These are phyloP conservation scores for Paragyromitra xinjiangensis DNA, from an alignment of 495 filamentous ascomycete genomes.

Conservation along the genomic window DNA sequence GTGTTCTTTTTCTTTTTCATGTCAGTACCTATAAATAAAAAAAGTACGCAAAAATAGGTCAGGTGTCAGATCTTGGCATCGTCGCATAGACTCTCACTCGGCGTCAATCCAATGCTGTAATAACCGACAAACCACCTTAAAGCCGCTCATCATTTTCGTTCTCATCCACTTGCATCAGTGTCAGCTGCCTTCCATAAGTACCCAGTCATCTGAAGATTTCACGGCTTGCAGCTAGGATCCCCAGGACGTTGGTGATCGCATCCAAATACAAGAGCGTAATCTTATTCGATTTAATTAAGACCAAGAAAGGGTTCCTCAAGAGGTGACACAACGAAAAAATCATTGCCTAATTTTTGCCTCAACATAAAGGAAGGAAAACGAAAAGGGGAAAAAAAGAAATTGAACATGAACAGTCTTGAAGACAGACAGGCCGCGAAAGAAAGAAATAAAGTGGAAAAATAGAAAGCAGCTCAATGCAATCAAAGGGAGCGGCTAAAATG, in stretches of 20 bases:
- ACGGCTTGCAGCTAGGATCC: not conserved
- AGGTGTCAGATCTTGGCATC: not conserved
- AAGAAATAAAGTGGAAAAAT: conserved; percentile 13
- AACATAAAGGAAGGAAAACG: not conserved
- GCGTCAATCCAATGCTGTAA: not conserved
- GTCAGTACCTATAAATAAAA: conserved; percentile 31
- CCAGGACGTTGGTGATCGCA: not conserved
- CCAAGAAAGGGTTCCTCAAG: not conserved
- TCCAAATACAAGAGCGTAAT: not conserved
- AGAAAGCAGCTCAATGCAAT: conserved; percentile 10
- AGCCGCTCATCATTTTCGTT: not conserved
- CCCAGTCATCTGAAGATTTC: not conserved
- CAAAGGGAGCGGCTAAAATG: not conserved
- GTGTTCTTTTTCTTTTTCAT: conserved; percentile 13
- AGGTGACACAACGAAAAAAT: not conserved
- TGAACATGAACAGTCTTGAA: conserved; percentile 19
- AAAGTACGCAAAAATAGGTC: conserved; percentile 5
- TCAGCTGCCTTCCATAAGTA: not conserved
- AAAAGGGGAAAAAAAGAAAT: conserved; percentile 5
- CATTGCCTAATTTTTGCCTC: conserved; percentile 12
- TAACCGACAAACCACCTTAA: not conserved
- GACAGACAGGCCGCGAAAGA: conserved; percentile 18
- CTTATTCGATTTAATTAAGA: conserved; percentile 11
- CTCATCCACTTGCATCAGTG: not conserved
- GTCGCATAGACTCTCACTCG: conserved; percentile 26